Conservation (phyloP, 495 filamentous ascomycete species). For the Evernia prunastri region DNA sequence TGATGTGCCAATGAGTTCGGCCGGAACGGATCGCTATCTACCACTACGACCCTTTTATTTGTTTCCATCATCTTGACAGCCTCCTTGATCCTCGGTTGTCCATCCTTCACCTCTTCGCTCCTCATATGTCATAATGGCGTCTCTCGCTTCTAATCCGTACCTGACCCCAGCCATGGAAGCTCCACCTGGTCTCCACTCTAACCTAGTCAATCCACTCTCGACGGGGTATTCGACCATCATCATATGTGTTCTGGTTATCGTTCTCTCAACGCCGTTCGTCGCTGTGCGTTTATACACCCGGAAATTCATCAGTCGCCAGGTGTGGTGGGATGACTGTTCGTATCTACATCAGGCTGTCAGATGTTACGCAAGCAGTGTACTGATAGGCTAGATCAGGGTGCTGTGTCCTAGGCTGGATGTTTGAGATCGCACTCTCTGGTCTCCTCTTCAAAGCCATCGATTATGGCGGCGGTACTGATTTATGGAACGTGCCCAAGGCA, state of each 20-base stretch:
- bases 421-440: constrained; percentile 18
- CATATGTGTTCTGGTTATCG: constrained; percentile 12
- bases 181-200: constrained; percentile 17
- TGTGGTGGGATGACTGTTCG: constrained; percentile 29
- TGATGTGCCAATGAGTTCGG: neutral
- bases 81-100: neutral
- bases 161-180: constrained; percentile 14
- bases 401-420: constrained; percentile 23
- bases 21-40: neutral
- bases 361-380: neutral
- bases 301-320: constrained; percentile 13
- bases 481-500: constrained; percentile 28
- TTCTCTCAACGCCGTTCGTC: constrained; percentile 18
- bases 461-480: constrained; percentile 24
- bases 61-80: neutral
- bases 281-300: constrained; percentile 23
- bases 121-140: neutral
- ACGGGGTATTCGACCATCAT: constrained; percentile 14
- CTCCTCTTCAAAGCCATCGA: constrained; percentile 20
- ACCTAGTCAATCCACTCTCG: constrained; percentile 21
- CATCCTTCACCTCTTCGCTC: neutral
- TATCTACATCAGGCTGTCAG: neutral
- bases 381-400: constrained; percentile 18
- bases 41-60: neutral
- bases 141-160: neutral